These are phyloP conservation scores for Leccinum imitatum DNA, from an alignment of 768 basidiomycete genomes.

Conservation along the genomic window DNA sequence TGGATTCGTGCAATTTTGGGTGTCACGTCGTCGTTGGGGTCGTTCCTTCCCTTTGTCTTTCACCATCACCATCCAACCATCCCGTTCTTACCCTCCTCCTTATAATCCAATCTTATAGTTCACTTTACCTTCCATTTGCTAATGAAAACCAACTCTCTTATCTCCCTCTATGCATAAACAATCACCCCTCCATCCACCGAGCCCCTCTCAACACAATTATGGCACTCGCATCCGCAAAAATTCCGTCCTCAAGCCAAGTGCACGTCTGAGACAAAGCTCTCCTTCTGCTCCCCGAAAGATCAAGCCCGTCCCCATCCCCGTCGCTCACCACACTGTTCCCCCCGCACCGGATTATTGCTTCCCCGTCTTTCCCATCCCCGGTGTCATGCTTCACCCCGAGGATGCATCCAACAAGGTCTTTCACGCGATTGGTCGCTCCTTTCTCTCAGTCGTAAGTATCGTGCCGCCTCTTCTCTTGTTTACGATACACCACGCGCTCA, in stretches of 20 bases:
- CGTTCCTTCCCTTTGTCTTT: conserved; percentile 29
- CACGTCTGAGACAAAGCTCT: conserved; percentile 48
- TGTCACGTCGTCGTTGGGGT: conserved; percentile 28
- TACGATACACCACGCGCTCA: conserved; percentile 19
- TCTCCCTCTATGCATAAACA: conserved; percentile 10
- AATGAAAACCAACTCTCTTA: conserved; percentile 20
- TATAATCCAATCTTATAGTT: conserved; percentile 19
- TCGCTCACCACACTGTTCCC: conserved; percentile 20
- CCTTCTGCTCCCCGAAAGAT: conserved; percentile 35
- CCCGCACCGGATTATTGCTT: conserved; percentile 20
- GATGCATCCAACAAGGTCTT: conserved; percentile 73
- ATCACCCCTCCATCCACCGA: conserved; percentile 7
- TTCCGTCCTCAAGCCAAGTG: conserved; percentile 49
- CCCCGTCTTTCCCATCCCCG: conserved; percentile 57
- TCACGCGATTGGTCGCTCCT: conserved; percentile 67
- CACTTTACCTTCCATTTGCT: conserved; percentile 16
- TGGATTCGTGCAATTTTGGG: conserved; percentile 30
- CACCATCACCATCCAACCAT: conserved; percentile 25
- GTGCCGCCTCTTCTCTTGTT: conserved; percentile 12
- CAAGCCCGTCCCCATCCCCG: conserved; percentile 31
- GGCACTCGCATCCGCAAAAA: conserved; percentile 56
- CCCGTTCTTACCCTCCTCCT: conserved; percentile 9
- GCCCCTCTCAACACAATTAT: conserved; percentile 40
- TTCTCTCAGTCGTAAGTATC: conserved; percentile 66
- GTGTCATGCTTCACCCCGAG: conserved; percentile 70